Evolutionary conservation across 148 eudicot genomes (phyloP), one percentile per base, ranked within the genome.

Genomic region (Heliamphora exappendiculata): DNA sequence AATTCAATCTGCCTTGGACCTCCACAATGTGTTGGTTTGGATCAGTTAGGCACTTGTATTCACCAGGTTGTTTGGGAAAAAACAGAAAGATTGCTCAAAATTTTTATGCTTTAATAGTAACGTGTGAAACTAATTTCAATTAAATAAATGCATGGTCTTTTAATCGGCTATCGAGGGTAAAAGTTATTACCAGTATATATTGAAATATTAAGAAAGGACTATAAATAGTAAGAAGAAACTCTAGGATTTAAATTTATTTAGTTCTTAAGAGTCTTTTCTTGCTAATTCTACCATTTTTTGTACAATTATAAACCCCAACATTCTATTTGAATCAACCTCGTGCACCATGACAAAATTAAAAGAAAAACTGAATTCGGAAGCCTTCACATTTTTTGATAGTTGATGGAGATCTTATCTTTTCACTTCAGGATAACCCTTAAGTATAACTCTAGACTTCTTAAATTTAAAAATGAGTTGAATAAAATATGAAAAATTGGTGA

Each of bases 1-100:
- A 39, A 39, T 66, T 29, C 24, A 28, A n/a, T 39, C 11, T 39
- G 10, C 9, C 37, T 14, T 4, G 10, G 39, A 9, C 22, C 11
- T 1, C 11, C 50, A n/a, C 28, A 20, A n/a, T 20, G 69, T 26
- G 44, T 33, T 33, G 2, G 24, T 64, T 34, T 64, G 31, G 69
- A 66, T 66, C 70, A 66, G 28, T 50, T 69, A 69, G 33, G 14
- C 73, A 47, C 55, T 8, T n/a, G 26, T 41, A 69, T 69, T 55
- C 19, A 69, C 4, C 19, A 31, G 73, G 0, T 47, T 28, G 22
- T 69, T 29, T 54, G 6, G 24, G 73, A 9, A 5, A 14, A 22
- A 45, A 26, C 55, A 2, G 3, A 26, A 55, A 1, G 10, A 55
- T 55, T 55, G n/a, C n/a, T n/a, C n/a, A n/a, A 2, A 55, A 19